Base-by-base conservation (phyloP, 176 grass and related monocot genomes). In the Oryza glaberrima region DNA sequence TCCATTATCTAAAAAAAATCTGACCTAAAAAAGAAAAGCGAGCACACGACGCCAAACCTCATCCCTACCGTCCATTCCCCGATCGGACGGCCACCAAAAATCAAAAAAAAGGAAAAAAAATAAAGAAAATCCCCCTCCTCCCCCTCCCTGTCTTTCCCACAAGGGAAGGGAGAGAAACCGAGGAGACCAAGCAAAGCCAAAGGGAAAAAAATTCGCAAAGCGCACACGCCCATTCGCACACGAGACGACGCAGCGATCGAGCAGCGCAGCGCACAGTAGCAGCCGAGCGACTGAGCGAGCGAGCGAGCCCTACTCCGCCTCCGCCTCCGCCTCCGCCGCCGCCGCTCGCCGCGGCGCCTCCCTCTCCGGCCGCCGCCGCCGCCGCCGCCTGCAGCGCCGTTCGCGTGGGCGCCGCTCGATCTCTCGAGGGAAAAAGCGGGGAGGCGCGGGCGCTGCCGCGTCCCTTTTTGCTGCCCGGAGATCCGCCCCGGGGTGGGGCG, bases 231-330 rank as follows among this genome's bases (percentile, higher is more conserved):
- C 11, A 8, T 81, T 75, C 77, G 49, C 77, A 13, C 78, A 63
- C 58, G 7, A 17, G 56, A 74, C 66, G 77, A 81, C 65, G 88
- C 88, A 72, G 67, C 83, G 26, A 72, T 78, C 68, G 54, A 78
- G 88, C 45, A 47, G 45, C 11, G 45, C 45, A 47, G 45, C 45
- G 45, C 78, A 54, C 70, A 76, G 87, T 81, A 48, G 28, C 68
- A 56, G 19, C 38, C 48, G 82, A 81, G 54, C 54, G 16, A 56
- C 5, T 7, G 49, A 56, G 52, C 16, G 5, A 58, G 6, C 6
- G 3, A 16, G 0, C 9, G 3, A 16, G 1, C 14, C 35, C 32
- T 26, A 28, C 38, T 60, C 60, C 69, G 20, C 13, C 30, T 5
- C 65, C 36, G 28, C 40, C 43, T 20, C 12, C 77, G 49, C 30